These are phyloP conservation scores for Globisporangium barbulae DNA, from an alignment of 352 stramenopile genomes.

Conservation along the genomic window DNA sequence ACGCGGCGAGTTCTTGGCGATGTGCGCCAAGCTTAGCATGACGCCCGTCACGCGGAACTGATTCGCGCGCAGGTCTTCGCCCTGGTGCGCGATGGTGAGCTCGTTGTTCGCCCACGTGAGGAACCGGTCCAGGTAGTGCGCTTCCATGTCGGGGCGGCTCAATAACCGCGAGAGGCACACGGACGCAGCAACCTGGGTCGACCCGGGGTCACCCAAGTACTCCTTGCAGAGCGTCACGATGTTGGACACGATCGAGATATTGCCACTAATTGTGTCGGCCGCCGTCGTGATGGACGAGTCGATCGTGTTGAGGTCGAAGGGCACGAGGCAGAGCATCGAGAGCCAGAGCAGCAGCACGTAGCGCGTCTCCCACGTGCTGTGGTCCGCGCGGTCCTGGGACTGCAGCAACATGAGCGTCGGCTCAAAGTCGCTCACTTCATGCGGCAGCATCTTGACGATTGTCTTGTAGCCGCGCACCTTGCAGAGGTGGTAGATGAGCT, in stretches of 20 bases:
- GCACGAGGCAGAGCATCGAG: constrained; percentile 96
- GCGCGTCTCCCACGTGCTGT: constrained; percentile 67
- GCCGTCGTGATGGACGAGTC: constrained; percentile 75
- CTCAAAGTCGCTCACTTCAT: constrained; percentile 96
- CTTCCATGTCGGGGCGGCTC: constrained; percentile 95
- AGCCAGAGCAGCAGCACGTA: constrained; percentile 96
- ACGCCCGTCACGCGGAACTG: constrained; percentile 83
- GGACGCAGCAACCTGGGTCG: constrained; percentile 90
- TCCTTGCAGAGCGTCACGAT: constrained; percentile 84
- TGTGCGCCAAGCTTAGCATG: constrained; percentile 75
- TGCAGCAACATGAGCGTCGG: constrained; percentile 88
- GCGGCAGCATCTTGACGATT: constrained; percentile 94
- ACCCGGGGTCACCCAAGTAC: constrained; percentile 80
- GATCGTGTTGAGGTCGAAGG: constrained; percentile 96
- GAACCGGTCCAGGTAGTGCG: constrained; percentile 88
- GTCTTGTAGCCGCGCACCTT: constrained; percentile 97
- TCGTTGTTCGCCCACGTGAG: constrained; percentile 84
- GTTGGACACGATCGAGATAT: constrained; percentile 66
- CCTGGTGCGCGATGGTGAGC: constrained; percentile 33
- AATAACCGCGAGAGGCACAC: constrained; percentile 94
- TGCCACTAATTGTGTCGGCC: constrained; percentile 20
- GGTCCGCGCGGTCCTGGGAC: constrained; percentile 82
- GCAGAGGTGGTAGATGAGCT: constrained; percentile 94
- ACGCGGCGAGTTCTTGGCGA: constrained; percentile 74
- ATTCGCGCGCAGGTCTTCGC: constrained; percentile 36